Conservation (phyloP, 768 basidiomycete genomes). For the Candolleomyces efflorescens region DNA sequence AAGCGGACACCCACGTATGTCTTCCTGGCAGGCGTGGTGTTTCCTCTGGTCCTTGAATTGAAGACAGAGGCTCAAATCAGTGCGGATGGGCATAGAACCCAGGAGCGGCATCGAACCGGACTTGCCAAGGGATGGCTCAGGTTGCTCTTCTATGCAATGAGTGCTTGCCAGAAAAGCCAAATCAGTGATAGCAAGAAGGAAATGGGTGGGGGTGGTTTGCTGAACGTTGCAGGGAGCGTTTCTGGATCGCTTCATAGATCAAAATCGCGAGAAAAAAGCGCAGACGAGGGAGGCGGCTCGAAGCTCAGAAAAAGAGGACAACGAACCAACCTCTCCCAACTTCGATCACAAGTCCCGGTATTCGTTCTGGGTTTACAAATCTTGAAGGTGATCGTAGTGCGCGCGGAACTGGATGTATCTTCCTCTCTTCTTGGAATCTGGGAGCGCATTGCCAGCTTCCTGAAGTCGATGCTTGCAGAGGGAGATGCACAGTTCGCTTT, state of each 20-base stretch:
- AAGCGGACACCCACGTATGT: conserved; percentile 50
- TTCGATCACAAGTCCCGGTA: conserved; percentile 33
- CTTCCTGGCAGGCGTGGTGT: conserved; percentile 59
- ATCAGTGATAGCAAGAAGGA: conserved; percentile 16
- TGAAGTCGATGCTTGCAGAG: conserved; percentile 47
- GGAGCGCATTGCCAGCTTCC: conserved; percentile 52
- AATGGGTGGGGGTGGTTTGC: conserved; percentile 3
- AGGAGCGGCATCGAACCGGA: conserved; percentile 42
- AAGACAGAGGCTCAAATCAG: conserved; percentile 45
- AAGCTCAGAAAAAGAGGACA: background rate
- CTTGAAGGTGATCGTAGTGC: conserved; percentile 61
- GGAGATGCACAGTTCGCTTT: conserved; percentile 63
- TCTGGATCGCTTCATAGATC: conserved; percentile 27
- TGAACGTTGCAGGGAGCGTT: conserved; percentile 11
- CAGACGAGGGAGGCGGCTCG: conserved; percentile 8
- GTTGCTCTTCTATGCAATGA: conserved; percentile 54
- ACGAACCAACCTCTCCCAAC: conserved; percentile 20
- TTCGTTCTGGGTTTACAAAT: conserved; percentile 57
- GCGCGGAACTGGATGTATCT: conserved; percentile 59
- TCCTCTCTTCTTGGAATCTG: conserved; percentile 53
- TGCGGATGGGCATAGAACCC: conserved; percentile 35
- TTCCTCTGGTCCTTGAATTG: conserved; percentile 56
- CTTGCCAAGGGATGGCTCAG: conserved; percentile 56
- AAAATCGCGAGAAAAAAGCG: conserved; percentile 39
- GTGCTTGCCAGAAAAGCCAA: conserved; percentile 40